Percentiles rank a stretch among this genome's conserved stretches.
Evolutionary conservation across 768 basidiomycete species (phyloP).

Genomic region (Coprinopsis cinerea): DNA sequence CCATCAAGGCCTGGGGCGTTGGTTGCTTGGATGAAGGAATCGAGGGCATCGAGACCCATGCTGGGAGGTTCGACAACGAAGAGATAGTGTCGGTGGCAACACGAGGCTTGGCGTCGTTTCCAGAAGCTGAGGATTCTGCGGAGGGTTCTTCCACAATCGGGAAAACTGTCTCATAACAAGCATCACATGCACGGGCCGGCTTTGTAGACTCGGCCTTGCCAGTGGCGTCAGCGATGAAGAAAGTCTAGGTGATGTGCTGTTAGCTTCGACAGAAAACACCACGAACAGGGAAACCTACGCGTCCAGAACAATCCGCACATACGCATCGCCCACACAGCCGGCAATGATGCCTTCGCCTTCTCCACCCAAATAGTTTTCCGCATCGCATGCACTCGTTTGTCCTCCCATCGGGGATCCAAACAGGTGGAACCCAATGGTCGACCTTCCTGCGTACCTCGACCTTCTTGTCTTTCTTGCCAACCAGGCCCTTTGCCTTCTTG

Average conservation of each 20-base stretch:
- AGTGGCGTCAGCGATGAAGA: conserved; percentile 64
- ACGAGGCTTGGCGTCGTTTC: background rate
- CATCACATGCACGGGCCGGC: conserved; percentile 76
- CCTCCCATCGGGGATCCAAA: conserved; percentile 88
- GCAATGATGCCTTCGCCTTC: conserved; percentile 80
- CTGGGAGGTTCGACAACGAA: conserved; percentile 47
- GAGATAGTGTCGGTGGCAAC: conserved; percentile 32
- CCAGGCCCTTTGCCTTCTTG: conserved; percentile 11
- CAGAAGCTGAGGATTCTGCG: conserved; percentile 5
- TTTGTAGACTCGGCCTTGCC: conserved; percentile 37
- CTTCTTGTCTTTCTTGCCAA: conserved; percentile 16
- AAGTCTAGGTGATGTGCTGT: conserved; percentile 48
- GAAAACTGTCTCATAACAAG: conserved; percentile 85
- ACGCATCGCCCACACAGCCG: conserved; percentile 82
- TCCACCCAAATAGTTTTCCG: conserved; percentile 67
- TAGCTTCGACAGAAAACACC: background rate
- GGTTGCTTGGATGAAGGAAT: conserved; percentile 27
- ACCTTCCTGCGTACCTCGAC: conserved; percentile 46
- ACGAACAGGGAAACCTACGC: conserved; percentile 39
- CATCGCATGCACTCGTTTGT: conserved; percentile 87
- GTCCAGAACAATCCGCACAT: conserved; percentile 76
- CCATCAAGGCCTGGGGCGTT: conserved; percentile 44
- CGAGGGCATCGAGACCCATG: conserved; percentile 53
- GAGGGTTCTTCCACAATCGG: conserved; percentile 42
- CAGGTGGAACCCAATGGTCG: conserved; percentile 82